These are phyloP conservation scores for Miscanthus lutarioriparius DNA, from an alignment of 176 grass and related monocot species.

Conservation along the genomic window DNA sequence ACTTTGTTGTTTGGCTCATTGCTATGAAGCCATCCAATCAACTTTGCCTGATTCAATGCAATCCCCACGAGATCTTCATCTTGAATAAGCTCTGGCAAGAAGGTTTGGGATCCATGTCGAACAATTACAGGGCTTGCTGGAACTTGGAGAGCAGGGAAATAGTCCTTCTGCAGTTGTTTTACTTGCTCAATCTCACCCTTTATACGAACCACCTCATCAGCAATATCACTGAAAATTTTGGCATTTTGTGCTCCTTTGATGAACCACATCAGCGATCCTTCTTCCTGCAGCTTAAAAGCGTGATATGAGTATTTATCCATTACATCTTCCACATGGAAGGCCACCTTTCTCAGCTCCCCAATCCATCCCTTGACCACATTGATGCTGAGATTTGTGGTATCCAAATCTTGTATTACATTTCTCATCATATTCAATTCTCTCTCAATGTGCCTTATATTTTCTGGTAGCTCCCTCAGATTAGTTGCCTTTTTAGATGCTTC, in stretches of 20 bases:
- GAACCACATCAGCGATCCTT: not conserved
- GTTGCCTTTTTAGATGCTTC: conserved; percentile 10
- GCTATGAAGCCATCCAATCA: conserved; percentile 32
- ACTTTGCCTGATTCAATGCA: conserved; percentile 10
- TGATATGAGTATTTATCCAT: conserved; percentile 42
- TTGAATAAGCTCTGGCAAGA: conserved; percentile 28
- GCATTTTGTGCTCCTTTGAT: conserved; percentile 17
- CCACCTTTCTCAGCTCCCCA: conserved; percentile 23
- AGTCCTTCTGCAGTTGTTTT: not conserved
- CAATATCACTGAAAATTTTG: conserved; percentile 36
- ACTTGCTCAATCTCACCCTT: conserved; percentile 29
- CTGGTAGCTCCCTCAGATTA: not conserved
- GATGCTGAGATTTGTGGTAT: not conserved
- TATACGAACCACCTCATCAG: conserved; percentile 11
- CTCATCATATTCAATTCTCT: conserved; percentile 44
- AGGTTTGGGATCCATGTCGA: not conserved
- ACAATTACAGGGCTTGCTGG: too few relatives aligned
- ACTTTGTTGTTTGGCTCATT: not conserved
- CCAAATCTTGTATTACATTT: conserved; percentile 21
- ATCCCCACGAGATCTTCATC: conserved; percentile 57
- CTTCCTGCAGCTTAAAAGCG: not conserved
- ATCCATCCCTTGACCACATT: conserved; percentile 27
- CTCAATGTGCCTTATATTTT: conserved; percentile 31
- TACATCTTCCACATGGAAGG: conserved; percentile 45
- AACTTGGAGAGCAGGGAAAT: not conserved